Evolutionary conservation across 768 basidiomycete species (phyloP).

Genomic region (Lactarius trivialis): DNA sequence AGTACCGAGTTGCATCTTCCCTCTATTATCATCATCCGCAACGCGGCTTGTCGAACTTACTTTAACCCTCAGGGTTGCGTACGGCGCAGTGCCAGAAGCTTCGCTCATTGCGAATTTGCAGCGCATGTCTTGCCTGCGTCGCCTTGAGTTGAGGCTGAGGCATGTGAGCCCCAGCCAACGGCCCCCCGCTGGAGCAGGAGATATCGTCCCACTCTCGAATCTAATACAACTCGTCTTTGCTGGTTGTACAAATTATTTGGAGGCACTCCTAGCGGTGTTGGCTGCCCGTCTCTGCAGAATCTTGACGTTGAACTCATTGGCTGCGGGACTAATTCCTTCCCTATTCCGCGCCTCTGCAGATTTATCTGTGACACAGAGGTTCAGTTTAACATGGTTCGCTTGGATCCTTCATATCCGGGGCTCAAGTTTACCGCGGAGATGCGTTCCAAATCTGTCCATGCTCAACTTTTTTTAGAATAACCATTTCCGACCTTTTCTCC

Average conservation of each 20-base stretch:
- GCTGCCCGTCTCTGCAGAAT: neutral
- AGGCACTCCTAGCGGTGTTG: neutral
- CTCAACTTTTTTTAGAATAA: neutral
- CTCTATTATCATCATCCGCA: neutral
- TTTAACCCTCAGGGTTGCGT: neutral
- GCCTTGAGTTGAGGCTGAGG: neutral
- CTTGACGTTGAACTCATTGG: neutral
- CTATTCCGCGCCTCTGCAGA: neutral
- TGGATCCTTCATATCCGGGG: rapidly evolving
- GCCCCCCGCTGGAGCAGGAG: neutral
- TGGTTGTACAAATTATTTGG: neutral
- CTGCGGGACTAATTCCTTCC: neutral
- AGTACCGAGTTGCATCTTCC: neutral
- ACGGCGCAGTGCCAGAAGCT: neutral
- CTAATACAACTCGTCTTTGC: neutral
- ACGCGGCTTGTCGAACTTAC: neutral
- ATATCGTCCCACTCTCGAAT: neutral
- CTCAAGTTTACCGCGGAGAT: neutral
- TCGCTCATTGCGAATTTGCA: neutral
- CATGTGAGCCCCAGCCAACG: neutral
- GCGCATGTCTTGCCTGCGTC: neutral
- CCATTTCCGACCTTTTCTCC: neutral
- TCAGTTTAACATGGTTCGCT: neutral
- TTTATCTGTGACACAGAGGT: neutral
- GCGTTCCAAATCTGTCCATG: neutral